These are phyloP conservation scores for Cladosporium sp. DNA, from an alignment of 2,329 filamentous ascomycete genomes.

Conservation along the genomic window DNA sequence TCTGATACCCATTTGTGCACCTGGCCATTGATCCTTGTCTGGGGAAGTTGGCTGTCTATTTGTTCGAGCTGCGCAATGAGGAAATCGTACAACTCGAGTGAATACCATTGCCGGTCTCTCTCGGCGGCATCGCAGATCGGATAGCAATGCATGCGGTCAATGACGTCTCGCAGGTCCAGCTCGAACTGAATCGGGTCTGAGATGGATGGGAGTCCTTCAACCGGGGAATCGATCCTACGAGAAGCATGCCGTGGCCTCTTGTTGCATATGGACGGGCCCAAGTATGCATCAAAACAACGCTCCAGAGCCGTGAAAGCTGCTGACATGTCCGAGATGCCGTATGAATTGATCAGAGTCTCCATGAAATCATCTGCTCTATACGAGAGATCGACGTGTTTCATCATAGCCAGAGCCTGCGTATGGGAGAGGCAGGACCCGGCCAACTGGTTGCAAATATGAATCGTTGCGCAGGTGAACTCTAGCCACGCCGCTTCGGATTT, in stretches of 20 bases:
- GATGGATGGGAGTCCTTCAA: neutral
- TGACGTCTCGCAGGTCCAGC: neutral
- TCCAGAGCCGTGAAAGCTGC: neutral
- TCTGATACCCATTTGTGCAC: neutral
- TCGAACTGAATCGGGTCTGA: neutral
- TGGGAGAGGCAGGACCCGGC: neutral
- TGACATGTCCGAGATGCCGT: neutral
- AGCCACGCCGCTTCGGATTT: neutral
- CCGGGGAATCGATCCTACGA: neutral
- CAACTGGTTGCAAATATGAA: neutral
- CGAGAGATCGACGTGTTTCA: neutral
- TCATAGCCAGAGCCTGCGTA: neutral
- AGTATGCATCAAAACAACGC: neutral
- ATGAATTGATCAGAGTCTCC: neutral
- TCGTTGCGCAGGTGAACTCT: neutral
- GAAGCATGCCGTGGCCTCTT: neutral
- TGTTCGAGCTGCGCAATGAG: neutral
- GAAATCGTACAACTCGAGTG: neutral
- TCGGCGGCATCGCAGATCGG: neutral
- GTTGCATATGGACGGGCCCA: neutral
- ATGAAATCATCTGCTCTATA: conserved; percentile 8
- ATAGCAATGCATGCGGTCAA: neutral
- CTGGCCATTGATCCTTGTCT: neutral
- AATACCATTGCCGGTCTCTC: neutral
- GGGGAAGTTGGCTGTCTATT: neutral